These are phyloP conservation scores for Lentinula lateritia DNA, from an alignment of 768 basidiomycete genomes.

Conservation along the genomic window DNA sequence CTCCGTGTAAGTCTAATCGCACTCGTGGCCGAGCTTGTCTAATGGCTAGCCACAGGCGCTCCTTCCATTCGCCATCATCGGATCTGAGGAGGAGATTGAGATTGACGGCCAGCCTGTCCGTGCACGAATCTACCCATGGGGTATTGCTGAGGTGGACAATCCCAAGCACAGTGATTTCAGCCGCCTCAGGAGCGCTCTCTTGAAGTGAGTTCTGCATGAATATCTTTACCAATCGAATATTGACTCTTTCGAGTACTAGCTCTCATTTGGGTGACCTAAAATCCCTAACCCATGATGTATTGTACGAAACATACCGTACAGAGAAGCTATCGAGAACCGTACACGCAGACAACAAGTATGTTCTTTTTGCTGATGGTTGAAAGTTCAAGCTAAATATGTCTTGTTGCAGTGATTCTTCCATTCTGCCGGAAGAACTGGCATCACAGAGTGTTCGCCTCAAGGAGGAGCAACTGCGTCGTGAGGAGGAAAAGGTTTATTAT, in stretches of 20 bases:
- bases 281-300: constrained; percentile 85
- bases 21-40: not conserved
- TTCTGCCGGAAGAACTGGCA: constrained; percentile 94
- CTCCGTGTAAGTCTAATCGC: constrained; percentile 56
- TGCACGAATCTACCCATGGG: constrained; percentile 97
- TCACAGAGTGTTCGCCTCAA: constrained; percentile 96
- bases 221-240: not conserved
- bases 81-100: constrained; percentile 95
- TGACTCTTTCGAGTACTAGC: constrained; percentile 31
- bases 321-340: constrained; percentile 94
- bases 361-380: constrained; percentile 9
- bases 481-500: constrained; percentile 83
- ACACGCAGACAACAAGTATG: constrained; percentile 68
- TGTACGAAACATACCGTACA: constrained; percentile 97
- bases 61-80: constrained; percentile 95
- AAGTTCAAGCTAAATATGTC: constrained; percentile 17
- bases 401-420: constrained; percentile 67
- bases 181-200: constrained; percentile 82
- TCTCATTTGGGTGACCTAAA: constrained; percentile 95
- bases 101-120: constrained; percentile 88
- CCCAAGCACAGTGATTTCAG: constrained; percentile 99
- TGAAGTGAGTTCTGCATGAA: constrained; percentile 54
- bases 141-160: constrained; percentile 97
- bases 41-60: constrained; percentile 48
- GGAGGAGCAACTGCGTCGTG: constrained; percentile 95